Percentiles rank a stretch among this genome's conserved stretches.
These are phyloP conservation scores for Fusarium liriodendri DNA, from an alignment of 2,329 filamentous ascomycete species.

Conservation along the genomic window DNA sequence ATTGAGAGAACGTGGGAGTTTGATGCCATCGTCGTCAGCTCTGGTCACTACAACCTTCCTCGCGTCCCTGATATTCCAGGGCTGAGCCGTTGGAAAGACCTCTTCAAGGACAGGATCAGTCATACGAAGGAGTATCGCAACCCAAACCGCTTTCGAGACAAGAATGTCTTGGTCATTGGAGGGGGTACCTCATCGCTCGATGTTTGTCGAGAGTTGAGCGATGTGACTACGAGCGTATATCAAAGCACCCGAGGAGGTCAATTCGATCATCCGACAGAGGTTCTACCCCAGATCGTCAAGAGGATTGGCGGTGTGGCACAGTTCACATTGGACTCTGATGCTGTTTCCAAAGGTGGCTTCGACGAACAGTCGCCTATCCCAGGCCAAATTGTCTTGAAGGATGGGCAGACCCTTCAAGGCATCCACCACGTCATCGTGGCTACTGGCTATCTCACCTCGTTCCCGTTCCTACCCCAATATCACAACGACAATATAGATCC, in stretches of 20 bases:
- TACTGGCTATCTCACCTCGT: conserved; percentile 75
- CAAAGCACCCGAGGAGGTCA: conserved; percentile 66
- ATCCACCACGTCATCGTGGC: conserved; percentile 73
- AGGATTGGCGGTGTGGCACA: conserved; percentile 63
- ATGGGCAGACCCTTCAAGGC: conserved; percentile 62
- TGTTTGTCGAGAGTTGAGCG: conserved; percentile 54
- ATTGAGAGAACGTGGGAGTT: conserved; percentile 55
- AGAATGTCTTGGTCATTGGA: conserved; percentile 64
- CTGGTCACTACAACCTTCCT: conserved; percentile 74
- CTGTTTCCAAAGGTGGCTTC: conserved; percentile 57
- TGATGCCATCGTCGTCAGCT: conserved; percentile 73
- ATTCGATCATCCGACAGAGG: conserved; percentile 65
- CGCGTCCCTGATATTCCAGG: conserved; percentile 70
- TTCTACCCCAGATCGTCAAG: conserved; percentile 64
- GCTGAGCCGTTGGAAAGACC: conserved; percentile 66
- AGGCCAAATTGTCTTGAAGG: conserved; percentile 57
- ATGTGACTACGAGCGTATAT: conserved; percentile 51
- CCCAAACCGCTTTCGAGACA: conserved; percentile 66
- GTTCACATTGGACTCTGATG: conserved; percentile 51
- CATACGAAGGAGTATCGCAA: conserved; percentile 80
- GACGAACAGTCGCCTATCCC: conserved; percentile 7
- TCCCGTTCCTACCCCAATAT: conserved; percentile 69
- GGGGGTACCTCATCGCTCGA: conserved; percentile 58
- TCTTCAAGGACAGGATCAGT: conserved; percentile 63
- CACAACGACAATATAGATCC: conserved; percentile 52